These are phyloP conservation scores for Aureobasidium namibiae DNA, from an alignment of 2,329 filamentous ascomycete species.

Conservation along the genomic window DNA sequence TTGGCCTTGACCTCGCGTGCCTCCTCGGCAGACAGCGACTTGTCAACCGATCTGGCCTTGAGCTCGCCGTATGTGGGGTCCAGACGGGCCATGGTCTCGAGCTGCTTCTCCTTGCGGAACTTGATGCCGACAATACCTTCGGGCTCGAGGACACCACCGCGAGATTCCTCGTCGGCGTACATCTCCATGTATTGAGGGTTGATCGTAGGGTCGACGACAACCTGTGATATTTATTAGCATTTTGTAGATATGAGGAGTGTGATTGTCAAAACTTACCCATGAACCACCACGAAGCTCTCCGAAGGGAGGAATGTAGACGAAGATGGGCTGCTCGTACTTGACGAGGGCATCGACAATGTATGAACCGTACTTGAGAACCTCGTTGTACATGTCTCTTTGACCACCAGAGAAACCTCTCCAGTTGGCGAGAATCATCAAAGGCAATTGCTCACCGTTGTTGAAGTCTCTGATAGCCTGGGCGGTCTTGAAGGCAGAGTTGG, in stretches of 20 bases:
- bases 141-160: constrained; percentile 93
- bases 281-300: constrained; percentile 97
- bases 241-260: background rate
- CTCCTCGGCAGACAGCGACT: constrained; percentile 63
- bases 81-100: constrained; percentile 92
- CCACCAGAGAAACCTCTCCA: constrained; percentile 99
- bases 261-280: constrained; percentile 52
- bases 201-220: constrained; percentile 97
- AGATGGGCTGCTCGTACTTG: constrained; percentile 97
- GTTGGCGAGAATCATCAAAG: constrained; percentile 98
- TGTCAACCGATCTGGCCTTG: constrained; percentile 66
- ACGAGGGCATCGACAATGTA: constrained; percentile 98
- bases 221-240: constrained; percentile 39
- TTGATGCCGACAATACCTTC: constrained; percentile 99
- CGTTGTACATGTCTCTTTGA: constrained; percentile 99
- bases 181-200: constrained; percentile 97
- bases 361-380: constrained; percentile 98
- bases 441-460: constrained; percentile 97
- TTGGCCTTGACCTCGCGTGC: constrained; percentile 71
- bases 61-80: constrained; percentile 77
- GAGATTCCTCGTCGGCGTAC: constrained; percentile 93
- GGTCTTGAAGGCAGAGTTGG: constrained; percentile 99
- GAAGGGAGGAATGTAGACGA: constrained; percentile 95
- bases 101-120: constrained; percentile 93
- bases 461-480: constrained; percentile 98